Evolutionary conservation across 257 asterid genomes (phyloP), one percentile per base, ranked within the genome.

Genomic region (Salvia splendens): DNA sequence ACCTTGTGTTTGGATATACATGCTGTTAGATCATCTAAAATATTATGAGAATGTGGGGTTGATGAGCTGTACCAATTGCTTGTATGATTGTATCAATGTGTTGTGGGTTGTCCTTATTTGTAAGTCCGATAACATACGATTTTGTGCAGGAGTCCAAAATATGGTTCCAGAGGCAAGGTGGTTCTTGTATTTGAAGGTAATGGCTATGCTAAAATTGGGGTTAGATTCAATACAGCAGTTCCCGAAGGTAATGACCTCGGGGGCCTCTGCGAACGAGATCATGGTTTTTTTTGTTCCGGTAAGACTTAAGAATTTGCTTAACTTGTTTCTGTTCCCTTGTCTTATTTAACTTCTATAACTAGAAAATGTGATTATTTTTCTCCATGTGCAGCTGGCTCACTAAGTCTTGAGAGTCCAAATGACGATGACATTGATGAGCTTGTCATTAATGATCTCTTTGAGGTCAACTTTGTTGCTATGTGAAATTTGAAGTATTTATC

Each of bases 201-300:
- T 64, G 88, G 83, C 38, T 79, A 82, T 54, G 86, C 96, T 20
- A 92, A 92, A 82, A 78, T 92, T 51, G 98, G 98, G 74, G 92
- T 92, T 67, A 82, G 96, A 78, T 92, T 89, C 78, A 97, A 92
- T 77, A 82, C 53, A 80, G 56, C 84, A 73, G 79, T 92, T 77
- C 85, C 83, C 2, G 98, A 87, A 42, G 98, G 98, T 45, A 87
- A 74, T 78, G 93, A 89, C 79, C 96, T 92, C 42, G 98, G 96
- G 65, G 98, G 98, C 65, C 84, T 53, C 50, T 92, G 98, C 45
- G 98, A 92, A 79, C 85, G 79, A 73, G 95, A 85, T 66, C 97
- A 86, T 69, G 97, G 97, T 70, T 92, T 87, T 82, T 89, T 85
- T 68, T 87, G 96, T 83, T 71, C 88, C 72, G 96, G 98, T 92